phyloP scores from a whole-genome alignment of 1,284 basidiomycete species.

The Cryptococcus maquisensis region DNA sequence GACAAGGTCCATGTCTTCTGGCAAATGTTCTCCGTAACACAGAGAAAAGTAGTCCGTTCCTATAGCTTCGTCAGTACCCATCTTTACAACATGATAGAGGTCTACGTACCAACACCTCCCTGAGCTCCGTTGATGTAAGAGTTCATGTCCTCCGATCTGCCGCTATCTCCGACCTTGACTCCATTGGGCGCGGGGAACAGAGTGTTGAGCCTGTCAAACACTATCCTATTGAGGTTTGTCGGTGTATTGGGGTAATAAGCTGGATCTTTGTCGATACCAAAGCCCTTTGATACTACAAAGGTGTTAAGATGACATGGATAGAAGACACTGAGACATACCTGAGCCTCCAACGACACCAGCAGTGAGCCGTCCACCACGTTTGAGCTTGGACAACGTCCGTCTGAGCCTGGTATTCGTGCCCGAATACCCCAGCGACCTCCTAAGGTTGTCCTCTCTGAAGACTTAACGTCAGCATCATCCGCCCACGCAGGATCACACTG shows the following conservation, averaged over 20 bases:
- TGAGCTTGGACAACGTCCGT: conserved; percentile 25
- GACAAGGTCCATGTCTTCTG: conserved; percentile 34
- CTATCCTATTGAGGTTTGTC: conserved; percentile 31
- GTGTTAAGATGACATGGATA: background rate
- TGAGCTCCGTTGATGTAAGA: conserved; percentile 36
- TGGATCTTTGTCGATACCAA: conserved; percentile 18
- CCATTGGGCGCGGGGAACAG: conserved; percentile 29
- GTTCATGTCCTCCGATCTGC: conserved; percentile 18
- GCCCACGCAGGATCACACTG: background rate
- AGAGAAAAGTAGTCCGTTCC: conserved; percentile 38
- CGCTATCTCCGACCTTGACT: conserved; percentile 10
- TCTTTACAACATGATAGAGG: background rate
- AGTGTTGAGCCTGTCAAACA: conserved; percentile 37
- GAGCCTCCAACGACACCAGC: conserved; percentile 31
- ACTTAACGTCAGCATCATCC: background rate
- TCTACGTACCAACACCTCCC: conserved; percentile 29
- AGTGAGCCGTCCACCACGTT: conserved; percentile 24
- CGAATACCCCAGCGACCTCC: background rate
- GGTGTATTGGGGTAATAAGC: conserved; percentile 19
- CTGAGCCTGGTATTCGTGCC: conserved; percentile 26
- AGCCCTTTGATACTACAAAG: conserved; percentile 29
- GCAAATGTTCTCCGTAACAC: conserved; percentile 34
- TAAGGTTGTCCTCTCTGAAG: background rate
- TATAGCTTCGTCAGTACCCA: background rate
- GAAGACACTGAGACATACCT: conserved; percentile 3